Evolutionary conservation across 768 basidiomycete species (phyloP), one percentile per base, ranked within the genome.

Genomic region (Lactarius quietus): DNA sequence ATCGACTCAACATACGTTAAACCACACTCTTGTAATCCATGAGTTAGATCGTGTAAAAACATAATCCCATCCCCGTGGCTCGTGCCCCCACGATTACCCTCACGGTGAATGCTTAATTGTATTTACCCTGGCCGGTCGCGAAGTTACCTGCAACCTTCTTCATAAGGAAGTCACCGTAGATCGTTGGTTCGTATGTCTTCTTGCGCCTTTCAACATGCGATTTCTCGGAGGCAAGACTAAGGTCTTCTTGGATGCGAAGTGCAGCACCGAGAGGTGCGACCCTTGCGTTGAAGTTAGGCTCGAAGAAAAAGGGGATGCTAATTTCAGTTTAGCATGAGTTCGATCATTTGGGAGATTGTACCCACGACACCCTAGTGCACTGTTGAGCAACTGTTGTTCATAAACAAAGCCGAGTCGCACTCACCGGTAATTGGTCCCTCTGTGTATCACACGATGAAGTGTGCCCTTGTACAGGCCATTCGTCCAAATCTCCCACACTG

Each of bases 401-500:
- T 31, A 29, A 17, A 18, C 33, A 56, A 17, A 15, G 28, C 17
- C 4, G 39, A 7, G 36, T 20, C 18, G 23, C 23, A 64, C 75
- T 33, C 67, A 77, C 76, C 80, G 79, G 73, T 94, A 95, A 72
- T 88, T 92, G 15, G 82, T 78, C 9, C 86, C 84, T 65, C 80
- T 76, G 70, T 97, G 93, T 3, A 96, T 79, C 7, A 97, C 95
- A 3, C 92, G 83, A 75, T 96, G 95, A n/a, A 95, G 78, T 0
- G 95, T 95, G 43, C 92, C 90, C 62, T 81, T 84, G 79, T 96
- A 97, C 57, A 95, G 74, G 0, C 94, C 94, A 68, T 88, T 86
- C 6, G 90, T 88, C 93, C 93, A 96, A 54, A 88, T 82, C 80
- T 95, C 90, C 90, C 93, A 94, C 93, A 94, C 89, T 91, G 67